These are phyloP conservation scores for Scheffersomyces titani DNA, from an alignment of 1,139 yeast genomes.

Conservation along the genomic window DNA sequence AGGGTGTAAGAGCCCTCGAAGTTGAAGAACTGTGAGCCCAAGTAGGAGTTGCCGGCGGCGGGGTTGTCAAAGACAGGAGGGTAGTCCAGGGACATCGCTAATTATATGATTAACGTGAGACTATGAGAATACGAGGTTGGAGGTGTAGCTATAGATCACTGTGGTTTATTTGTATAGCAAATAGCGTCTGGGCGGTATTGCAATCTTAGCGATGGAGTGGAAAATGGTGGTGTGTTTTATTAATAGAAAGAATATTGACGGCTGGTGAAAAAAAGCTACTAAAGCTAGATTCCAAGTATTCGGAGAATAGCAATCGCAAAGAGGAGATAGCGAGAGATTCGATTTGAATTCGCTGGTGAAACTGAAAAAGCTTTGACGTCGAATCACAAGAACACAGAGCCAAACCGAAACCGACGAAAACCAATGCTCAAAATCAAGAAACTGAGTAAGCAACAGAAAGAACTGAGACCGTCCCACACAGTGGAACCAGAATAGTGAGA, in stretches of 20 bases:
- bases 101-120: background rate
- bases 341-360: background rate
- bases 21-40: background rate
- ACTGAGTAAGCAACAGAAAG: background rate
- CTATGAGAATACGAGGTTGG: background rate
- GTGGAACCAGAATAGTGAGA: background rate
- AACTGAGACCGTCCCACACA: background rate
- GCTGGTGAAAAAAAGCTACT: background rate
- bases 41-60: background rate
- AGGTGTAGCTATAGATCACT: background rate
- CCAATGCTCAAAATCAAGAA: background rate
- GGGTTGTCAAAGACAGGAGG: slow-evolving; percentile 1
- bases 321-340: background rate
- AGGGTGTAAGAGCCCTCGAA: background rate
- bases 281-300: background rate
- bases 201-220: background rate
- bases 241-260: background rate
- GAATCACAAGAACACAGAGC: background rate
- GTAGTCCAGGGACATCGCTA: background rate
- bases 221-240: background rate
- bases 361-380: background rate
- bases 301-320: background rate
- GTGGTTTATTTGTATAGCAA: background rate
- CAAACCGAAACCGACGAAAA: background rate
- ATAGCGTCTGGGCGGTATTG: background rate